phyloP scores from a whole-genome alignment of 116 monocot genomes.

The Posidonia oceanica region DNA sequence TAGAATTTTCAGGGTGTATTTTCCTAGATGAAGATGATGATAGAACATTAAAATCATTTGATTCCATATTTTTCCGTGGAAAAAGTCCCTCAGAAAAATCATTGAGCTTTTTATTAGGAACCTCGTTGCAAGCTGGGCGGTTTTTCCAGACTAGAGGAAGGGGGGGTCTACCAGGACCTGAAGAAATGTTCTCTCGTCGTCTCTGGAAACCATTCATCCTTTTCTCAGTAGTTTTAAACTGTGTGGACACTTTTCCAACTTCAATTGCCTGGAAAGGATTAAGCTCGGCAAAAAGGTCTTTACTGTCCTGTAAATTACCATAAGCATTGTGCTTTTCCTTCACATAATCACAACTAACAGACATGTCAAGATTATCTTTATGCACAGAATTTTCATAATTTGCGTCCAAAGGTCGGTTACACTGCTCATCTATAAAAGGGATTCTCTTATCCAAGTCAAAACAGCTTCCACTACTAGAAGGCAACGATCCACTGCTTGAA shows the following conservation, averaged over 20 bases:
- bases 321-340: constrained; percentile 12
- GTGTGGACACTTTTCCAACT: constrained; percentile 25
- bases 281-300: constrained; percentile 74
- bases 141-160: constrained; percentile 83
- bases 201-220: constrained; percentile 48
- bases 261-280: constrained; percentile 67
- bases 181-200: constrained; percentile 45
- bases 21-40: constrained; percentile 25
- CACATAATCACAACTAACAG: constrained; percentile 6
- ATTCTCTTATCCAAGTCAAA: constrained; percentile 16
- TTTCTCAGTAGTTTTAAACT: constrained; percentile 24
- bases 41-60: constrained; percentile 31
- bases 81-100: constrained; percentile 42
- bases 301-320: constrained; percentile 27
- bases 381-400: constrained; percentile 19
- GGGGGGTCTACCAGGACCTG: constrained; percentile 63
- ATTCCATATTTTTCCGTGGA: constrained; percentile 46
- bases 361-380: constrained; percentile 18
- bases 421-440: constrained; percentile 14
- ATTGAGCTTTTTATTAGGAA: constrained; percentile 37
- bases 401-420: constrained; percentile 18
- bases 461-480: constrained; percentile 31
- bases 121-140: constrained; percentile 67
- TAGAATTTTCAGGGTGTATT: constrained; percentile 15
- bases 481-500: constrained; percentile 17